Base-by-base conservation (phyloP, 257 asterid species). In the Solanum lycopersicoides region DNA sequence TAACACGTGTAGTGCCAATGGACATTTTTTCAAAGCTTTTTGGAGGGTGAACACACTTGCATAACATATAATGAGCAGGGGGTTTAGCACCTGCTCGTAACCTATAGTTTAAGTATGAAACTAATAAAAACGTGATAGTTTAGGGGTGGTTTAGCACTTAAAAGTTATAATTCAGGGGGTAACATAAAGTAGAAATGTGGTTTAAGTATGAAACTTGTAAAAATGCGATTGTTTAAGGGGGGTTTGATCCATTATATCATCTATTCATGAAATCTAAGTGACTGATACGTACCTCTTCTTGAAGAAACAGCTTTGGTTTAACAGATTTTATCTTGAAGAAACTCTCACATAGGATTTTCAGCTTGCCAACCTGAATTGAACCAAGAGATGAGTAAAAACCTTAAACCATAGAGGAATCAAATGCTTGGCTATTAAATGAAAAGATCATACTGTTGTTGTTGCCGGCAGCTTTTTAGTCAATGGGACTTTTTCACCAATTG, bases 251-350 rank as follows among this genome's bases (percentile, higher is more conserved):
- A 34, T 72, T 16, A 72, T 72, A 21, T 74, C 50, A 37, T 74
- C 82, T 74, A 39, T 39, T 74, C 14, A 23, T 72, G 50, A 74
- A 37, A 74, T 74, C 53, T 74, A 74, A 39, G 82, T 39, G 82
- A 37, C 82, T 37, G 30, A 74, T 71, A 90, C 91, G 23, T 86
- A 95, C 99, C 99, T 93, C 97, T 93, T 96, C 99, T 88, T 94
- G 95, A 86, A 96, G 98, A 92, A 91, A 95, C 68, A 97, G 77
- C 85, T 93, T 63, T n/a, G 93, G 97, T 89, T 93, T 95, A 84
- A 93, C 74, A n/a, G 97, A 96, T 86, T 93, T 94, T 25, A 96
- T 87, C 95, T 97, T 96, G 94, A 97, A 97, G 96, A 97, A 96
- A 91, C 95, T 97, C 91, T 87, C 93, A 41, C 99, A 96, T 30